Conservation (phyloP, 2,329 filamentous ascomycete genomes). For the Colletotrichum scovillei region DNA sequence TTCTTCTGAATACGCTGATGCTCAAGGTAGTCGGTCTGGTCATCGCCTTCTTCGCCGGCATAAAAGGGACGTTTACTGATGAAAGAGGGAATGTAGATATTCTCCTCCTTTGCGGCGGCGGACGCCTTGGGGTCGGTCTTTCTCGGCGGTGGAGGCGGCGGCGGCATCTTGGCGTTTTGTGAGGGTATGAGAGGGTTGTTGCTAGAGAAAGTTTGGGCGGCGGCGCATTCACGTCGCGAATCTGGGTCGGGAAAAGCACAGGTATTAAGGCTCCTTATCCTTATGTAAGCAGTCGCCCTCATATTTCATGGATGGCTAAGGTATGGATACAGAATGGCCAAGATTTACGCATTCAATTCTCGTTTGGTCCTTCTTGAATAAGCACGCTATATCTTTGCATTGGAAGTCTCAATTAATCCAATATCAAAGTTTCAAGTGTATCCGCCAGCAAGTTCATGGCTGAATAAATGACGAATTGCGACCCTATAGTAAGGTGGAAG, state of each 20-base stretch:
- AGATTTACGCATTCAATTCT: neutral
- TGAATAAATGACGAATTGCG: no score
- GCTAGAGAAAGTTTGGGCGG: neutral
- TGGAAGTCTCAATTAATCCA: no score
- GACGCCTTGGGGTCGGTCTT: constrained; percentile 46
- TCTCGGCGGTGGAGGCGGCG: constrained; percentile 45
- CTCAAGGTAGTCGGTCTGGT: constrained; percentile 89
- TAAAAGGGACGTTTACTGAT: constrained; percentile 99
- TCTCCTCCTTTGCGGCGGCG: constrained; percentile 81
- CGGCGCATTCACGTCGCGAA: constrained; percentile 10
- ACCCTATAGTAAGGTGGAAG: no score
- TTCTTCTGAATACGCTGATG: constrained; percentile 91
- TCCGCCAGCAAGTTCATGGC: no score
- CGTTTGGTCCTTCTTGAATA: neutral
- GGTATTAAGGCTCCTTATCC: neutral
- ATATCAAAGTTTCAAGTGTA: no score
- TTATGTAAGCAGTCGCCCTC: neutral
- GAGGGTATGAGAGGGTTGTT: neutral
- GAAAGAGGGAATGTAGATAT: constrained; percentile 98
- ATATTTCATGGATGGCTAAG: neutral
- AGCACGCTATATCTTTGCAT: no score
- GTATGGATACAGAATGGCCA: neutral
- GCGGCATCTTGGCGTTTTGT: constrained; percentile 33
- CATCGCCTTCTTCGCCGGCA: constrained; percentile 80
- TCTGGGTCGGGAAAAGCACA: neutral